Evolutionary conservation across 164 flowering plant species (phyloP), one percentile per base, ranked within the genome.

Genomic region (Sedum album): DNA sequence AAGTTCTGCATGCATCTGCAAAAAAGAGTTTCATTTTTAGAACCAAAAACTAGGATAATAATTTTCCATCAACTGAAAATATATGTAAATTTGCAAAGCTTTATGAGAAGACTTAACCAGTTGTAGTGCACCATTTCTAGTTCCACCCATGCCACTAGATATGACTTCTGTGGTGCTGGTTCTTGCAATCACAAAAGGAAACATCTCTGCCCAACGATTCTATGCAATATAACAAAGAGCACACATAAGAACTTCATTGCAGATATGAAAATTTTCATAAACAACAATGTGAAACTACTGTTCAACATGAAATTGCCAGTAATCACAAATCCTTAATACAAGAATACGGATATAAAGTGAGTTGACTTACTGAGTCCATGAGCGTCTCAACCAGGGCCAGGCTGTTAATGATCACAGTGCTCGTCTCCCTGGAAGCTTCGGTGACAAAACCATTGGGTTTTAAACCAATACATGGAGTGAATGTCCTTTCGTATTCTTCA

Each of bases 161-260:
- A 88, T 84, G 67, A 93, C 90, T 62, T 90, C 93, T 2, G 84
- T 77, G 5, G 96, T 90, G 0, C 91, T 69, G 26, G 86, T 72
- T 76, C 93, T 80, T 1, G 95, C 93, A 68, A 93, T 80, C 77
- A 90, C 67, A 72, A 90, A 85, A 6, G 98, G 96, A 74, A 93
- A 93, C 91, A 93, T 88, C 78, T 93, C 95, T 0, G 85, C 84
- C 95, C 95, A 90, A 26, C 89, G 92, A 71, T 81, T 84, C 98
- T 93, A 68, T 44, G 31, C 36, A 70, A 42, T 31, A 60, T 1
- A 5, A 65, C 33, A 66, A 0, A 33, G 8, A 33, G 17, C 10
- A 6, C 21, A n/a, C 15, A 44, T 21, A 36, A n/a, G 23, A 25
- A 63, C 31, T 35, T 44, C 48, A 13, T 21, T 1, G 20, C 17